Conservation (phyloP, 2,329 filamentous ascomycete genomes). For the Colletotrichum spinosum region DNA sequence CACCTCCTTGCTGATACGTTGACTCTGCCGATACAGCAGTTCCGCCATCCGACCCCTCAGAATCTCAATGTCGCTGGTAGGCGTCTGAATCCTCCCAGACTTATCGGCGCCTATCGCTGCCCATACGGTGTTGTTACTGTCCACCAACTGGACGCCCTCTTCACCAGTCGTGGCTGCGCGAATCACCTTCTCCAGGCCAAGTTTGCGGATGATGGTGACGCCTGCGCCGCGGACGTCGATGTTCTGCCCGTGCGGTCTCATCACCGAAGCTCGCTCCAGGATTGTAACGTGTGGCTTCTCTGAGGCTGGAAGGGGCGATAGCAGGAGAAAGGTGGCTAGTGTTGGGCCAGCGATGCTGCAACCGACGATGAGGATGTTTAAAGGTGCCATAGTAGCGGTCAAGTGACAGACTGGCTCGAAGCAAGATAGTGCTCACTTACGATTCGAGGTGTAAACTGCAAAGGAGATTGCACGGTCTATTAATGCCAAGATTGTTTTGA, state of each 20-base stretch:
- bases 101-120: constrained; percentile 54
- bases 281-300: constrained; percentile 47
- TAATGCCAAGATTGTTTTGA: no score
- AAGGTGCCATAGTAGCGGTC: constrained; percentile 19
- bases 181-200: constrained; percentile 52
- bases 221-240: constrained; percentile 52
- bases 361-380: constrained; percentile 45
- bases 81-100: constrained; percentile 53
- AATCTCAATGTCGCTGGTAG: constrained; percentile 70
- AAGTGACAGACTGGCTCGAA: not conserved
- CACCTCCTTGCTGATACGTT: constrained; percentile 29
- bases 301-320: constrained; percentile 5
- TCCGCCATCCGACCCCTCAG: constrained; percentile 65
- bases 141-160: constrained; percentile 58
- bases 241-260: constrained; percentile 46
- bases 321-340: constrained; percentile 39
- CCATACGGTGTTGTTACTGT: constrained; percentile 49
- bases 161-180: constrained; percentile 51
- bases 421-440: no score
- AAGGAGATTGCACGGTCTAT: no score
- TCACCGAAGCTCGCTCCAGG: constrained; percentile 50
- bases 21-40: constrained; percentile 57
- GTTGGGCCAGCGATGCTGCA: constrained; percentile 48
- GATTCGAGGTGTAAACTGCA: no score
- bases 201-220: constrained; percentile 51